Base-by-base conservation (phyloP, 495 filamentous ascomycete species). In the Apiosordaria backusii region DNA sequence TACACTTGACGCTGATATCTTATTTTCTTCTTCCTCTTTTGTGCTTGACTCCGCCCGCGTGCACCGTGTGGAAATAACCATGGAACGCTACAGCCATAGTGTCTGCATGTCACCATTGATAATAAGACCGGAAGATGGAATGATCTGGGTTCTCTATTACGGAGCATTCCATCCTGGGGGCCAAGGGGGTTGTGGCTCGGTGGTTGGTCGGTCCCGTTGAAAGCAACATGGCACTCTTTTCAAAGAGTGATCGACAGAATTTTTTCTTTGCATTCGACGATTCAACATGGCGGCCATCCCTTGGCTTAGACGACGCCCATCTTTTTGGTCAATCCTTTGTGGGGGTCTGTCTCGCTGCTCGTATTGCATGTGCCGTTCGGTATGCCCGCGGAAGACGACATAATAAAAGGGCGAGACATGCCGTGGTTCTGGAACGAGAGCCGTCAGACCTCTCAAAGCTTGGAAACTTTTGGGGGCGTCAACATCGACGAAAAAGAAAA, bases 301-400 rank as follows among this genome's bases (percentile, higher is more conserved):
- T 59, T 59, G 57, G 57, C 57, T 59, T 59, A 23, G 22, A 24
- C 26, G 57, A 23, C 26, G 57, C 57, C 57, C 22, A 16, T 18
- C 57, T 59, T 25, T 59, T 25, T 57, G 57, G 24, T 59, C 35
- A 6, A 45, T 45, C 57, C 55, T 24, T 24, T 22, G 55, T 57
- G 55, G 55, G 55, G 55, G 55, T 57, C 19, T 57, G 19, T 19
- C 55, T 29, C 10, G 50, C 19, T 53, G 50, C 55, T 59, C 57
- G 57, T 59, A 59, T 59, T 59, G 23, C 24, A 59, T 59, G 57
- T 26, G 57, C 57, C 57, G n/a, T 55, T 59, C 57, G 57, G 57
- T 59, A 59, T 59, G 57, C 57, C 57, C 57, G 57, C 21, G 35
- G 35, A 45, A 7, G 10, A 45, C 35, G 35, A 45, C 35, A 45